A percentile compares a stretch with the other conserved stretches of the same genome.
These are phyloP conservation scores for Vicia sativa DNA, from an alignment of 306 rosid species.

Conservation along the genomic window DNA sequence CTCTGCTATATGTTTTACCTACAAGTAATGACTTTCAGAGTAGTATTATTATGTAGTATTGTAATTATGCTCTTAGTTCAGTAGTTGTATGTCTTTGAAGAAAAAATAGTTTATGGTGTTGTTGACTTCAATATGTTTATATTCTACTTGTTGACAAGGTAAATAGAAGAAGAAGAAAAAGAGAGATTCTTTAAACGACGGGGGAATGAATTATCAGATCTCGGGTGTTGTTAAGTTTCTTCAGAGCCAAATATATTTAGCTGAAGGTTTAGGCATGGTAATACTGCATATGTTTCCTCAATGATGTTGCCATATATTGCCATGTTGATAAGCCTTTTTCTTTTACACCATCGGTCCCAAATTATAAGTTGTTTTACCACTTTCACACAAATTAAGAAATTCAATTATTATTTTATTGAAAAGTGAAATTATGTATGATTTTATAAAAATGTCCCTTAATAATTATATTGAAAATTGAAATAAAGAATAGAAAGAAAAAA, in stretches of 20 bases:
- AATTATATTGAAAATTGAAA: too few species aligned
- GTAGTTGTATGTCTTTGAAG: background rate
- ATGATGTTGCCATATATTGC: too few species aligned
- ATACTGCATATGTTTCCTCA: slow-evolving; percentile 39
- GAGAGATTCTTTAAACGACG: slow-evolving; percentile 68
- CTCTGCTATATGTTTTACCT: slow-evolving; percentile 23
- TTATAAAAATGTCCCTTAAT: too few species aligned
- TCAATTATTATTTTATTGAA: too few species aligned
- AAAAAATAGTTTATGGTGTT: slow-evolving; percentile 17
- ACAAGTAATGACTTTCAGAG: slow-evolving; percentile 18
- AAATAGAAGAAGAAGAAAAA: slow-evolving; percentile 79
- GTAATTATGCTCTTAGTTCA: slow-evolving; percentile 32
- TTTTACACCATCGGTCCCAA: too few species aligned
- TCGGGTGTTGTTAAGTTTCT: slow-evolving; percentile 80
- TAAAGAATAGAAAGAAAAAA: too few species aligned
- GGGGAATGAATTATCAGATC: slow-evolving; percentile 59
- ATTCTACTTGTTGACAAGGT: slow-evolving; percentile 55
- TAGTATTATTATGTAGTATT: slow-evolving; percentile 29
- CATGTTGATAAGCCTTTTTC: too few species aligned
- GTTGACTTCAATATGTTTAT: slow-evolving; percentile 30
- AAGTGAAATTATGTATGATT: too few species aligned
- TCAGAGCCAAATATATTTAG: slow-evolving; percentile 89
- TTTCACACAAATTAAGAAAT: too few species aligned
- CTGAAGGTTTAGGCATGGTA: slow-evolving; percentile 93
- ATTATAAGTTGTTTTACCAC: too few species aligned